phyloP scores from a whole-genome alignment of 2,329 filamentous ascomycete species.

The Ceratocystis eucalypticola region DNA sequence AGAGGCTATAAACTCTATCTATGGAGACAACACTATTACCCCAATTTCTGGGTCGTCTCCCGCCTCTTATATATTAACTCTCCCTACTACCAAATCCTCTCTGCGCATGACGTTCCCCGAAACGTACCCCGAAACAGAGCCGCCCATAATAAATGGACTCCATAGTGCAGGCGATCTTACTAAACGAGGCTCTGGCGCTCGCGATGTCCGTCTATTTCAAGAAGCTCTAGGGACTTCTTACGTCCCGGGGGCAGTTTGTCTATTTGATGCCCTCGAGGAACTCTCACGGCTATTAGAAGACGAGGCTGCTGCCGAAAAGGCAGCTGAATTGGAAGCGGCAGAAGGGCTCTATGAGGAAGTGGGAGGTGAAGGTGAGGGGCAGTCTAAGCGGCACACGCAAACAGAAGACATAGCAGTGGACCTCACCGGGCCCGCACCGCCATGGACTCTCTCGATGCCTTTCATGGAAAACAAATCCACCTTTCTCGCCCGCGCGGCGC shows the following conservation, averaged over 20 bases:
- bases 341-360: conserved; percentile 20
- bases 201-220: conserved; percentile 55
- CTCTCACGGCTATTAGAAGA: conserved; percentile 36
- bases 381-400: background rate
- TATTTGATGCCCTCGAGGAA: conserved; percentile 85
- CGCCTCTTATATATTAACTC: conserved; percentile 43
- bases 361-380: background rate
- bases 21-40: conserved; percentile 51
- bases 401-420: conserved; percentile 19
- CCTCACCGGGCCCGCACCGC: conserved; percentile 28
- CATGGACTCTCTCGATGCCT: conserved; percentile 62
- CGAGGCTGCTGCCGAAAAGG: conserved; percentile 21
- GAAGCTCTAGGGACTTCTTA: conserved; percentile 55
- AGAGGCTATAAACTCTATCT: conserved; percentile 74
- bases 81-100: conserved; percentile 47
- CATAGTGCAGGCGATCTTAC: conserved; percentile 59
- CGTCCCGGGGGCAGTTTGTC: conserved; percentile 60
- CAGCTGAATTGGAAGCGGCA: conserved; percentile 22
- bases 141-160: conserved; percentile 62
- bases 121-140: conserved; percentile 56
- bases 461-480: conserved; percentile 73
- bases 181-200: conserved; percentile 56
- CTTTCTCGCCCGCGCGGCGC: conserved; percentile 67
- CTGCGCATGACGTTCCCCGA: conserved; percentile 54
- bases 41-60: conserved; percentile 28